These are phyloP conservation scores for Urochloa ruziziensis DNA, from an alignment of 176 grass and related monocot species.

Conservation along the genomic window DNA sequence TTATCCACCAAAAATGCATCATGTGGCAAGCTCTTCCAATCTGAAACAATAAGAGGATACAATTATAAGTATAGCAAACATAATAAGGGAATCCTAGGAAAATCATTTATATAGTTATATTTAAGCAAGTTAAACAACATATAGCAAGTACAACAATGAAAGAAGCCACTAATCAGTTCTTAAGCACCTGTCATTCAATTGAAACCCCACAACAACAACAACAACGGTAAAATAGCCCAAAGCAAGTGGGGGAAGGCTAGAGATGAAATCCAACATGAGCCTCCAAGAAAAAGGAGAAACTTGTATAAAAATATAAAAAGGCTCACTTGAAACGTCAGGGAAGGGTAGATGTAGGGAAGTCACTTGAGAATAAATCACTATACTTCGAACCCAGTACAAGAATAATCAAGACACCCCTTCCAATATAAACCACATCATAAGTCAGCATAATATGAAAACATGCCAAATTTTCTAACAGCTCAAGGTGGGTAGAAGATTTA, in stretches of 20 bases:
- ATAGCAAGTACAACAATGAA: neutral
- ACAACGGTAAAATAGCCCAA: neutral
- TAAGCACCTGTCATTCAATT: neutral
- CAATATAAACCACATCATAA: neutral
- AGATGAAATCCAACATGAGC: neutral
- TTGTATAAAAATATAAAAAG: neutral
- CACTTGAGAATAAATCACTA: neutral
- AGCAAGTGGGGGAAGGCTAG: neutral
- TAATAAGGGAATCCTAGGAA: neutral
- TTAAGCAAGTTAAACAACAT: constrained; percentile 13
- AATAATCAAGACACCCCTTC: neutral
- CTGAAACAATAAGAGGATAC: constrained; percentile 44
- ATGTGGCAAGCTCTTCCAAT: constrained; percentile 19
- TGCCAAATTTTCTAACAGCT: neutral
- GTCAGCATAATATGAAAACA: neutral
- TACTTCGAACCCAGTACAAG: neutral
- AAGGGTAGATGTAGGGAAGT: neutral
- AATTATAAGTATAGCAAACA: constrained; percentile 23
- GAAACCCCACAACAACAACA: neutral
- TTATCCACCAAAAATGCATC: constrained; percentile 42
- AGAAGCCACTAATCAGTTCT: neutral
- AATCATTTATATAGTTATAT: neutral
- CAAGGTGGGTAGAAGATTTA: neutral
- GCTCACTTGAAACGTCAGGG: neutral
- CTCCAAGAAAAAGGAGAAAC: neutral